A percentile compares a stretch with the other conserved stretches of the same genome.
These are phyloP conservation scores for Trametes maxima DNA, from an alignment of 768 basidiomycete species.

Conservation along the genomic window DNA sequence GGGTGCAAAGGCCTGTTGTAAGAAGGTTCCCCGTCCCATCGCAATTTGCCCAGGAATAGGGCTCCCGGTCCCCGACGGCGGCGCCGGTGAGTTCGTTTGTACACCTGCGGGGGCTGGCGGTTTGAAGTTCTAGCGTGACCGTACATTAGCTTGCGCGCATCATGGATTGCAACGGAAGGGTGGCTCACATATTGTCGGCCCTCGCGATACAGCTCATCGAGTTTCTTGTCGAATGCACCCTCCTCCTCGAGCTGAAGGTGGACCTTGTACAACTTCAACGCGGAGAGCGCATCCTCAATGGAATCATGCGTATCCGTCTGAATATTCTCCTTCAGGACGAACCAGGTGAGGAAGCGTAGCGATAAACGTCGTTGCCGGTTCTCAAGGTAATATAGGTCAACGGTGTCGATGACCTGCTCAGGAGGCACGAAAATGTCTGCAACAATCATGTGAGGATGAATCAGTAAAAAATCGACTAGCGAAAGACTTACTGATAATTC, in stretches of 20 bases:
- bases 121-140: constrained; percentile 20
- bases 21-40: constrained; percentile 15
- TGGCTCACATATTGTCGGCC: constrained; percentile 69
- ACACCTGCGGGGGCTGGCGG: constrained; percentile 15
- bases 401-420: constrained; percentile 94
- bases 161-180: too few relatives aligned
- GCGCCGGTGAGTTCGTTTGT: constrained; percentile 4
- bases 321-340: constrained; percentile 87
- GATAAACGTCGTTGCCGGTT: constrained; percentile 86
- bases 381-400: constrained; percentile 90
- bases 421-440: constrained; percentile 95
- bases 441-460: neutral
- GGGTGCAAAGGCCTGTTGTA: constrained; percentile 1
- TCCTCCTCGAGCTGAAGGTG: constrained; percentile 76
- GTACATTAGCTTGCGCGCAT: neutral
- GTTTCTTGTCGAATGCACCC: constrained; percentile 79
- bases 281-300: constrained; percentile 94
- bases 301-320: constrained; percentile 96
- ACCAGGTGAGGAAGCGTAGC: constrained; percentile 92
- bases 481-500: constrained; percentile 85
- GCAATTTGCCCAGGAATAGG: constrained; percentile 14
- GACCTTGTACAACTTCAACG: constrained; percentile 81
- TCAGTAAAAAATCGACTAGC: neutral
- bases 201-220: constrained; percentile 83
- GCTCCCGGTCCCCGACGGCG: constrained; percentile 6